Evolutionary conservation across 371 early-diverging fungal genomes (phyloP).

Genomic region (Paraphysoderma sedebokerense): DNA sequence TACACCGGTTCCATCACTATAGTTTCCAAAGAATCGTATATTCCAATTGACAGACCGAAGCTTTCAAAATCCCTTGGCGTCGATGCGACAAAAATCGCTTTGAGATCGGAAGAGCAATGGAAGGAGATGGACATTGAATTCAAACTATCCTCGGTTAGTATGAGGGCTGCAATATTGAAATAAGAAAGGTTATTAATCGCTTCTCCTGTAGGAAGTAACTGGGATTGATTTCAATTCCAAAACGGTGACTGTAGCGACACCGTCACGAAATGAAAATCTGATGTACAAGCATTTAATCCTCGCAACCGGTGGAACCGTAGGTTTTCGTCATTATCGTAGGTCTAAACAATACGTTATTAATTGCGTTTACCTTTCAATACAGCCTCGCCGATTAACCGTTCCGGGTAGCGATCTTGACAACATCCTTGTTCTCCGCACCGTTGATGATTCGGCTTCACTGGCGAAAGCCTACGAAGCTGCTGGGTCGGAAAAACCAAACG

Average conservation of each 20-base stretch:
- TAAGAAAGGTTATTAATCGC: neutral
- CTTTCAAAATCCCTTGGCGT: conserved; percentile 21
- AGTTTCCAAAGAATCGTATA: conserved; percentile 21
- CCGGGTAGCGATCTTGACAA: conserved; percentile 20
- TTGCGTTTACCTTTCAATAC: neutral
- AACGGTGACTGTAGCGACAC: conserved; percentile 15
- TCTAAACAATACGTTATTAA: neutral
- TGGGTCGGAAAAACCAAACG: conserved; percentile 15
- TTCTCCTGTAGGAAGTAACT: conserved; percentile 10
- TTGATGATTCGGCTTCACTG: conserved; percentile 17
- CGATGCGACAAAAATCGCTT: conserved; percentile 11
- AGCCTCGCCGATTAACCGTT: conserved; percentile 22
- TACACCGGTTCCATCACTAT: conserved; percentile 22
- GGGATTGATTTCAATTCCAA: conserved; percentile 15
- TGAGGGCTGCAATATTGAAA: no score
- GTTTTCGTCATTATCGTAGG: neutral
- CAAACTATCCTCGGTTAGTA: conserved; percentile 12
- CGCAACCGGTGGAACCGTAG: conserved; percentile 23
- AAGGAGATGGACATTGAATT: conserved; percentile 16
- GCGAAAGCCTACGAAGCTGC: conserved; percentile 9
- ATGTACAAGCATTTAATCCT: conserved; percentile 19
- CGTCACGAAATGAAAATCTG: conserved; percentile 11
- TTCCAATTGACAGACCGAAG: conserved; percentile 31
- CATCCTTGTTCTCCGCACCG: conserved; percentile 22
- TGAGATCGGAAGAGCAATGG: conserved; percentile 20